Conservation (phyloP, 208 protist genomes). For the Crithidia fasciculata region DNA sequence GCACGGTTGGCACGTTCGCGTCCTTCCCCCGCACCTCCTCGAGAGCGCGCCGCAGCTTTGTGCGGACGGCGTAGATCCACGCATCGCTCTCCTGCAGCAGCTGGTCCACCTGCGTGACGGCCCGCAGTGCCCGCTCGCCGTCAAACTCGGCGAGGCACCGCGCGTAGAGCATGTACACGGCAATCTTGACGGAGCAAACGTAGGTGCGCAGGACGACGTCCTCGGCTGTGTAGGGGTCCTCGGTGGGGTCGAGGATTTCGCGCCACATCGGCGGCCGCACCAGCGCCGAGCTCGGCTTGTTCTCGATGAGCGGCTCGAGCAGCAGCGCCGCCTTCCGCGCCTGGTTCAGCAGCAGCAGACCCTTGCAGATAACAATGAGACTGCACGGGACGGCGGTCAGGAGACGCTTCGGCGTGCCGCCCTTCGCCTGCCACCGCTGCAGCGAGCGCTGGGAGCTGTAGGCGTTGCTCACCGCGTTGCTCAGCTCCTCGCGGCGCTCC, state of each 20-base stretch:
- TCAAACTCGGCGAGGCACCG: conserved; percentile 81
- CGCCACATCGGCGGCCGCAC: conserved; percentile 82
- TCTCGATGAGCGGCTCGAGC: conserved; percentile 87
- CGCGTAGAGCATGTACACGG: conserved; percentile 80
- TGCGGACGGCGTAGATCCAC: conserved; percentile 55
- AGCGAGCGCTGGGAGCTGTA: conserved; percentile 87
- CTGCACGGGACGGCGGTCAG: conserved; percentile 76
- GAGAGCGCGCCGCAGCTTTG: conserved; percentile 25
- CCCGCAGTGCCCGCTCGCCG: conserved; percentile 65
- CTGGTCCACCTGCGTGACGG: conserved; percentile 38
- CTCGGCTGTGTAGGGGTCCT: conserved; percentile 60
- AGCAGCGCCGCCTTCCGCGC: conserved; percentile 82
- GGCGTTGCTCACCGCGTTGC: conserved; percentile 83
- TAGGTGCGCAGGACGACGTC: conserved; percentile 74
- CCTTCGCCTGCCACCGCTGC: conserved; percentile 73
- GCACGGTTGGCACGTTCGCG: conserved; percentile 6
- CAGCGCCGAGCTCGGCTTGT: conserved; percentile 65
- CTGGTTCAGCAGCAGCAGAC: conserved; percentile 78
- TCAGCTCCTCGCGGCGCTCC: conserved; percentile 72
- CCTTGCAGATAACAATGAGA: conserved; percentile 72
- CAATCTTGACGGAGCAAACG: conserved; percentile 73
- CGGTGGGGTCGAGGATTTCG: conserved; percentile 55
- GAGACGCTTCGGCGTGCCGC: conserved; percentile 70
- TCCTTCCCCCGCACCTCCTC: conserved; percentile 21
- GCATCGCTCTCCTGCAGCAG: conserved; percentile 58